Base-by-base conservation (phyloP, 139 green algal genomes). In the Astrephomene gubernaculifera region DNA sequence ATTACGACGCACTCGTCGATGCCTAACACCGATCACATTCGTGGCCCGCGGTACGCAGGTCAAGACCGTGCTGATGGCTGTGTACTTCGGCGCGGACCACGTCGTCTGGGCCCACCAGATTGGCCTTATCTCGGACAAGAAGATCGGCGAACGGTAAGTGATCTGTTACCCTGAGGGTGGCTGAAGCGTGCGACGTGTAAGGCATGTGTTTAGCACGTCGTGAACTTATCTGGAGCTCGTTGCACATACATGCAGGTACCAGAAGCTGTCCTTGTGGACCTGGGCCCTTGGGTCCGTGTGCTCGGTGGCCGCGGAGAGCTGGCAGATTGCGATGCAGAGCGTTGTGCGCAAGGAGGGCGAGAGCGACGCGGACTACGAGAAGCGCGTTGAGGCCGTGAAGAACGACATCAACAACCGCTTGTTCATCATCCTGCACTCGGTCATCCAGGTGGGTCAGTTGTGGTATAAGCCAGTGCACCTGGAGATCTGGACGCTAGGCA, bases 61-160 rank as follows among this genome's bases (percentile, higher is more conserved):
- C 38, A 98, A 97, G 87, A 63, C 83, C 31, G 29, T 98, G 44
- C 84, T 97, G 39, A 98, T 98, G 95, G 93, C 93, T 0, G 79
- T 95, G 31, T 99, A 99, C 93, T 98, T 99, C 92, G 92, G 82
- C 1, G 94, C 89, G 0, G 96, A 99, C 89, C 94, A 99, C 89
- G 87, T 98, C 29, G 95, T 98, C 64, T 99, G 96, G 96, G 92
- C 93, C 21, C 84, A 92, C 75, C 93, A 96, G 76, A 96, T 96
- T 17, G 96, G 95, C 8, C 61, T 99, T 0, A 75, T 96, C 54
- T 90, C 89, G 4, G 89, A 98, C 92, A 96, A 95, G 89, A 61
- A 88, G 61, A 39, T 91, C 19, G 88, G 92, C 1, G 90, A 96
- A 69, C 86, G 88, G 43, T 91, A 72, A 41, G 88, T 41, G n/a